These are phyloP conservation scores for Plasmodium cynomolgi DNA, from an alignment of 169 alveolate genomes.

Conservation along the genomic window DNA sequence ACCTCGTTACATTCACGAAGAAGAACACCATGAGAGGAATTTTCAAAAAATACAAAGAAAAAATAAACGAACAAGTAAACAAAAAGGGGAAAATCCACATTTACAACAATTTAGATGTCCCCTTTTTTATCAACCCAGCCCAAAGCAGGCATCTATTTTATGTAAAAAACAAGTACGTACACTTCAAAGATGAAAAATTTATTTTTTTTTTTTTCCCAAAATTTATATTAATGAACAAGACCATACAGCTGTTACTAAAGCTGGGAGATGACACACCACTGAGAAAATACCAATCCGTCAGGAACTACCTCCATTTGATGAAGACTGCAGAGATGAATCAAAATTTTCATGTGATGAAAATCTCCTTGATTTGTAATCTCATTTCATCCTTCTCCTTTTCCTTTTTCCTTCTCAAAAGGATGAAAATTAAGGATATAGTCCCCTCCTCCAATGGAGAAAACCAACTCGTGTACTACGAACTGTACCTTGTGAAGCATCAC, in stretches of 20 bases:
- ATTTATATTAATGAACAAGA: conserved; percentile 12
- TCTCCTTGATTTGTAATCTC: conserved; percentile 4
- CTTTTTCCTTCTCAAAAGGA: conserved; percentile 19
- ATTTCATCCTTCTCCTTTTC: conserved; percentile 35
- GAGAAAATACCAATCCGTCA: not conserved
- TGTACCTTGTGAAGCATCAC: conserved; percentile 24
- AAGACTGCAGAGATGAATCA: not conserved
- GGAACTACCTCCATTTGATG: conserved; percentile 26
- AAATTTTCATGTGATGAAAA: conserved; percentile 32
- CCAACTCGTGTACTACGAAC: conserved; percentile 18
- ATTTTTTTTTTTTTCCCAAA: conserved; percentile 48
- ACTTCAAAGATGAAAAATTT: conserved; percentile 37
- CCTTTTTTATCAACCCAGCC: conserved; percentile 32
- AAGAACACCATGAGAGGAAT: not conserved
- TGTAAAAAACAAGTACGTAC: conserved; percentile 11
- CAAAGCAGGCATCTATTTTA: conserved; percentile 19
- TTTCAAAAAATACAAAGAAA: conserved; percentile 17
- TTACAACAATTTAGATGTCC: conserved; percentile 42
- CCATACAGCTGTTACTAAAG: conserved; percentile 4
- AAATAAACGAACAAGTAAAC: conserved; percentile 1
- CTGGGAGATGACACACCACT: not conserved
- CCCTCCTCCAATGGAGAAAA: not conserved
- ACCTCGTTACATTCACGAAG: not conserved
- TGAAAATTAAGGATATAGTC: not conserved
- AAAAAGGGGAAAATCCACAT: conserved; percentile 33